Percentiles rank a stretch among this genome's conserved stretches.
Evolutionary conservation across 176 grass and related monocot genomes (phyloP).

Genomic region (Triticum turgidum): DNA sequence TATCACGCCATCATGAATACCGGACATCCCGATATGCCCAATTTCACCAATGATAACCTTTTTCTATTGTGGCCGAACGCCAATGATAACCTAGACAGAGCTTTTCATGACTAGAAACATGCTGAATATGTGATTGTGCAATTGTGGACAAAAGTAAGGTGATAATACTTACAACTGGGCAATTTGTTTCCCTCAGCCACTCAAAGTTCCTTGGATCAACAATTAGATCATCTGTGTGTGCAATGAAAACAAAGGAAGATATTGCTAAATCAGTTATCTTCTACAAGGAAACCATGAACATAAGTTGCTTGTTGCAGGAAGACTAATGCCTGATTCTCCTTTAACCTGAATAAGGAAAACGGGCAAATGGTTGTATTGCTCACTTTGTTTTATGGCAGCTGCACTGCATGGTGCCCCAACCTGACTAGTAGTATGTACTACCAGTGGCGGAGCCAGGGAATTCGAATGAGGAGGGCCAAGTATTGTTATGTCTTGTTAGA

Average conservation of each 20-base stretch:
- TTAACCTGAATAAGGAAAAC: not conserved
- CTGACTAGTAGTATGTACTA: not conserved
- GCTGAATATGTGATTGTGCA: constrained; percentile 13
- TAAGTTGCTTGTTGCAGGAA: not conserved
- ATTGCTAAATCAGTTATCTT: not conserved
- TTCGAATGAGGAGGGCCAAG: too few species aligned
- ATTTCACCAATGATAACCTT: constrained; percentile 11
- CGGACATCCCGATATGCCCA: not conserved
- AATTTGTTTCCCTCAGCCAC: constrained; percentile 94
- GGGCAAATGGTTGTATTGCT: not conserved
- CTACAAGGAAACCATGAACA: not conserved
- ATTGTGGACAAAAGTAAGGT: constrained; percentile 14
- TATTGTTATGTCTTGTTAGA: too few species aligned
- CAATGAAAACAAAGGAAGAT: constrained; percentile 15
- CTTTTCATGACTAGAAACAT: constrained; percentile 8
- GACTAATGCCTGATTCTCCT: constrained; percentile 11
- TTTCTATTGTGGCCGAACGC: not conserved
- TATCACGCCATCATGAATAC: not conserved
- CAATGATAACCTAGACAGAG: not conserved
- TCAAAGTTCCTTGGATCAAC: constrained; percentile 97
- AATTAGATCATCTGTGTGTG: constrained; percentile 78
- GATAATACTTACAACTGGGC: constrained; percentile 81
- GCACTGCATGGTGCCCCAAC: not conserved
- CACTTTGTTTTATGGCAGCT: not conserved
- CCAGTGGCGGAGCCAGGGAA: too few species aligned